Conservation (phyloP, 139 green algal genomes). For the Auxenochlorella protothecoides region DNA sequence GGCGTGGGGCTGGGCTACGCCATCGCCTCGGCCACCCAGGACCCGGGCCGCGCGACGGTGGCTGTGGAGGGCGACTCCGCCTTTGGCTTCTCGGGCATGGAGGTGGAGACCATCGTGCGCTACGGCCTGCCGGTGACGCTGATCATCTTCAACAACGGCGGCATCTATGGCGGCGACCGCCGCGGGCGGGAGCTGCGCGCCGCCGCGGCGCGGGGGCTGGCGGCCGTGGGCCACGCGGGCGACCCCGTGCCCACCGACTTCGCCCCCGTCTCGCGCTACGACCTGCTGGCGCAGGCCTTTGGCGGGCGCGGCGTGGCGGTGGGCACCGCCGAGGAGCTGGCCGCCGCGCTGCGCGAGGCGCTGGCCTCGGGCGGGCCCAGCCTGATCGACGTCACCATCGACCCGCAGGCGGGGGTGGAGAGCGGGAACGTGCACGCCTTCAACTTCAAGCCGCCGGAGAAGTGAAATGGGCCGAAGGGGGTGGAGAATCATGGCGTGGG, state of each 20-base stretch:
- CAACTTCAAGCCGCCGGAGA: constrained; percentile 23
- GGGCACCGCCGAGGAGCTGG: constrained; percentile 31
- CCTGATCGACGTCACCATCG: constrained; percentile 58
- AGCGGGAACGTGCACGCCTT: constrained; percentile 58
- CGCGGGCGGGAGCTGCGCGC: constrained; percentile 20
- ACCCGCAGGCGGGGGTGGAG: constrained; percentile 62
- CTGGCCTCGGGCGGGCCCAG: constrained; percentile 28
- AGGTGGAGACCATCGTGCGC: constrained; percentile 56
- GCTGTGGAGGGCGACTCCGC: constrained; percentile 73
- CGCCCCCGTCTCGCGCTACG: constrained; percentile 44
- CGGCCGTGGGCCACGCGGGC: constrained; percentile 14
- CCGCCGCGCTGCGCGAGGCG: constrained; percentile 22
- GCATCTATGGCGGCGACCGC: constrained; percentile 72
- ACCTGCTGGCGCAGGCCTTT: constrained; percentile 61
- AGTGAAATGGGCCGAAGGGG: too few species aligned
- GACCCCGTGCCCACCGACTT: constrained; percentile 69
- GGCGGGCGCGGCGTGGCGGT: constrained; percentile 38
- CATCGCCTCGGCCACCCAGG: constrained; percentile 25
- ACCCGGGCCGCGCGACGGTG: constrained; percentile 43
- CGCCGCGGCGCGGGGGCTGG: constrained; percentile 27
- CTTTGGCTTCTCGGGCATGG: constrained; percentile 74
- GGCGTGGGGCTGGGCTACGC: constrained; percentile 66
- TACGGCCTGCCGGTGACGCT: constrained; percentile 66
- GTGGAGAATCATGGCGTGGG: too few species aligned
- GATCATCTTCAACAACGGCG: constrained; percentile 72